Base-by-base conservation (phyloP, 805 yeast species). In the Kregervanrija fluxuum region DNA sequence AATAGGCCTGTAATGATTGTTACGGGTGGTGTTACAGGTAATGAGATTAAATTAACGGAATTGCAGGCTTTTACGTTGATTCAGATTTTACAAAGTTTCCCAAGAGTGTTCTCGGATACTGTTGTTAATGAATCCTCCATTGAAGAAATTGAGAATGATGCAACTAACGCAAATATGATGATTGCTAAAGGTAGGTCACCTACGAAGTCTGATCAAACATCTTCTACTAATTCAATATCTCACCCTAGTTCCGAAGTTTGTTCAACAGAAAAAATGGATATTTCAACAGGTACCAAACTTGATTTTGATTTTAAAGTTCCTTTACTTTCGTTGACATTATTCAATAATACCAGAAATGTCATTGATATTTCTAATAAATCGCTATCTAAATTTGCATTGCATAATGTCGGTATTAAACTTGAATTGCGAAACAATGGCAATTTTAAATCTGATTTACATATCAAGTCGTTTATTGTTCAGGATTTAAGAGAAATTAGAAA, bases 391-490 rank as follows among this genome's bases (percentile, higher is more conserved):
- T 69, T 85, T 43, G 70, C 88, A 0, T 65, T 90, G 43, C 78
- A 79, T 47, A 79, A 78, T 11, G 66, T 81, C 22, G 77, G 77
- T 0, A 48, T 82, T 4, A 61, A 66, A 17, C 69, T 85, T 42
- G 54, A 63, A 5, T 67, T 83, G 67, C 71, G 68, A 36, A 70
- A 75, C 22, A 74, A 77, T 51, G 74, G 82, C 0, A 73, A 77
- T 31, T 73, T 77, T 43, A 72, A 67, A 8, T 76, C 90, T 0
- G 81, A 80, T 43, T 54, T 88, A 8, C 77, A 75, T 44, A 70
- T 88, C 30, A 75, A 79, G 36, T 79, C 96, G 0, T 83, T 93
- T 54, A 77, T 82, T 2, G 84, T 90, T 3, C 78, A 76, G 44
- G 99, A 93, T 63, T 75, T 80, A 3, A 71, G 98, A 51, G 61